A percentile compares a stretch with the other conserved stretches of the same genome.
These are phyloP conservation scores for Curvularia sp. DNA, from an alignment of 2,329 filamentous ascomycete genomes.

Conservation along the genomic window DNA sequence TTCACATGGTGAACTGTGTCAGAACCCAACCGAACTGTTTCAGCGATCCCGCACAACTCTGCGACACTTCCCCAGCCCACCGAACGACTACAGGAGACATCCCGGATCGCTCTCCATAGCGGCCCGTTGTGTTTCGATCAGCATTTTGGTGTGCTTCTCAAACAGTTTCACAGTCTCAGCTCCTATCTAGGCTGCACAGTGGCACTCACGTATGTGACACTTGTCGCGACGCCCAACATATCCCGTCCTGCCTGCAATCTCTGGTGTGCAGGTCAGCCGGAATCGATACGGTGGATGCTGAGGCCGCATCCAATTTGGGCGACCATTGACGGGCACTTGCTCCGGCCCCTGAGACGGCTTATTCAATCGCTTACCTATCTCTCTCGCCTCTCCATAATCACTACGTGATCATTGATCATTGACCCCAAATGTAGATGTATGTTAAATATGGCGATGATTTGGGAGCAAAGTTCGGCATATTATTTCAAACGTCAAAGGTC, in stretches of 20 bases:
- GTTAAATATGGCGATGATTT: neutral
- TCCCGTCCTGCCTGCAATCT: constrained; percentile 4
- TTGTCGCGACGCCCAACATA: constrained; percentile 6
- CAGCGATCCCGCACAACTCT: constrained; percentile 16
- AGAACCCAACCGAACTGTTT: constrained; percentile 24
- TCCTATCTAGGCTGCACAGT: constrained; percentile 17
- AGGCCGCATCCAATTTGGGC: constrained; percentile 1
- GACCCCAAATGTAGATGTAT: neutral
- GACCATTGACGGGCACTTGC: neutral
- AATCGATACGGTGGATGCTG: constrained; percentile 1
- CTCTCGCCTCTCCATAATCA: neutral
- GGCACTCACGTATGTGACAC: constrained; percentile 25
- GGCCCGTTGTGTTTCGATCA: constrained; percentile 17
- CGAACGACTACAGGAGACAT: constrained; percentile 17
- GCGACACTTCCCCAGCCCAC: constrained; percentile 16
- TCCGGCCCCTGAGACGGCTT: neutral
- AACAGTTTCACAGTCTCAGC: constrained; percentile 12
- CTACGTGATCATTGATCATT: neutral
- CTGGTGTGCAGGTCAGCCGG: neutral
- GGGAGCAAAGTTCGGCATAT: too few species aligned
- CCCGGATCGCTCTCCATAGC: constrained; percentile 6
- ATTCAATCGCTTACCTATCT: neutral
- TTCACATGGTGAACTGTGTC: constrained; percentile 19
- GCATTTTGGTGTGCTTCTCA: constrained; percentile 23
- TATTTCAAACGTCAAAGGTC: neutral